phyloP scores from a whole-genome alignment of 2,329 filamentous ascomycete species.

The Rhinocladiella mackenziei region DNA sequence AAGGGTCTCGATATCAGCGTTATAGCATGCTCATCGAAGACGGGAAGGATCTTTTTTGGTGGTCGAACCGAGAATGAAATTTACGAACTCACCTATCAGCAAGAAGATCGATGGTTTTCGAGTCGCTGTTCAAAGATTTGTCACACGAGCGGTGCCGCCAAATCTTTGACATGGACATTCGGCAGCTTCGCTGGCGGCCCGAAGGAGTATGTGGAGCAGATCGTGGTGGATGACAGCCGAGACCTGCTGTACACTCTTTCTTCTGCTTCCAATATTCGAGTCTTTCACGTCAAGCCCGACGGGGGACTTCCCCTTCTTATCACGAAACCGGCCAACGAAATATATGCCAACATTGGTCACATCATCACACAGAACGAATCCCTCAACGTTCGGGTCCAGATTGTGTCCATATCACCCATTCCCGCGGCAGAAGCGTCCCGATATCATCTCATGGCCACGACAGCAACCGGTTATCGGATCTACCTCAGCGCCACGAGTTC shows the following conservation, averaged over 20 bases:
- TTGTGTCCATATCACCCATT: conserved; percentile 84
- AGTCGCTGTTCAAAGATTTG: conserved; percentile 83
- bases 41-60: conserved; percentile 89
- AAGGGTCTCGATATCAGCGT: conserved; percentile 71
- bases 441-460: conserved; percentile 70
- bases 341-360: conserved; percentile 72
- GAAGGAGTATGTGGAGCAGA: conserved; percentile 61
- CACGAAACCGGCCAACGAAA: conserved; percentile 50
- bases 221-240: conserved; percentile 83
- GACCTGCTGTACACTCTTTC: conserved; percentile 90
- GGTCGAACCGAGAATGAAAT: conserved; percentile 78
- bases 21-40: conserved; percentile 71
- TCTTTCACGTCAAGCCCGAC: conserved; percentile 75
- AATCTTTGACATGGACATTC: conserved; percentile 53
- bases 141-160: conserved; percentile 68
- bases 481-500: conserved; percentile 88
- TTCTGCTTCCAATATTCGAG: conserved; percentile 79
- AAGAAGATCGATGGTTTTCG: conserved; percentile 95
- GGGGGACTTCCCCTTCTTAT: conserved; percentile 53
- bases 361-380: conserved; percentile 69
- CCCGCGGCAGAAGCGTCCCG: conserved; percentile 61
- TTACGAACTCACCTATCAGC: conserved; percentile 91
- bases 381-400: conserved; percentile 65
- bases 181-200: conserved; percentile 13
- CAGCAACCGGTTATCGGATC: conserved; percentile 82